Conservation (phyloP, 345 rosid species). For the Streptanthus diversifolius region DNA sequence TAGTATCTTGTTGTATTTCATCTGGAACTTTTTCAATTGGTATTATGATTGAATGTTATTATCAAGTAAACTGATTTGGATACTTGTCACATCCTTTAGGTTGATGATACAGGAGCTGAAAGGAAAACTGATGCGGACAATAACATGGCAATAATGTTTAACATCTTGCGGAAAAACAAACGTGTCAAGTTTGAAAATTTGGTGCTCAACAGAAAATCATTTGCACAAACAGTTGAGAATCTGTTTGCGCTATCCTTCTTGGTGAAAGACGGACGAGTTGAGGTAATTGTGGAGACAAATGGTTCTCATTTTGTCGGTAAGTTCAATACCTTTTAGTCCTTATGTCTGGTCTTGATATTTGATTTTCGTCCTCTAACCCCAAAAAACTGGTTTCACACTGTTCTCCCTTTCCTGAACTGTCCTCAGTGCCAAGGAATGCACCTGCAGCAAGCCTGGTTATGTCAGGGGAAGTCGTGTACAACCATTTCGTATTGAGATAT, state of each 20-base stretch:
- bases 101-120: conserved; percentile 45
- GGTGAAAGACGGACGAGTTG: conserved; percentile 78
- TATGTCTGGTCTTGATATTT: background rate
- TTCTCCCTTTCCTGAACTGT: background rate
- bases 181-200: conserved; percentile 57
- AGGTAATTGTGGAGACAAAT: conserved; percentile 45
- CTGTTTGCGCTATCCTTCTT: conserved; percentile 83
- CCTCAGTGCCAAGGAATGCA: conserved; percentile 73
- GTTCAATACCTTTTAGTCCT: conserved; percentile 13
- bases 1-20: background rate
- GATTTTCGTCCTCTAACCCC: background rate
- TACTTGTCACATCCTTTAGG: conserved; percentile 29
- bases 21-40: background rate
- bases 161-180: conserved; percentile 48
- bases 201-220: conserved; percentile 64
- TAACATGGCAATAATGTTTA: conserved; percentile 68
- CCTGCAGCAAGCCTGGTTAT: conserved; percentile 48
- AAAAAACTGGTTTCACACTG: conserved; percentile 16
- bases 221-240: conserved; percentile 83
- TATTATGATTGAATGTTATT: background rate
- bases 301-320: conserved; percentile 68
- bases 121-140: conserved; percentile 73
- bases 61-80: background rate
- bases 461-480: conserved; percentile 52
- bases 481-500: conserved; percentile 71